Evolutionary conservation across 202 grass and related monocot species (phyloP).

Genomic region (Setaria italica): DNA sequence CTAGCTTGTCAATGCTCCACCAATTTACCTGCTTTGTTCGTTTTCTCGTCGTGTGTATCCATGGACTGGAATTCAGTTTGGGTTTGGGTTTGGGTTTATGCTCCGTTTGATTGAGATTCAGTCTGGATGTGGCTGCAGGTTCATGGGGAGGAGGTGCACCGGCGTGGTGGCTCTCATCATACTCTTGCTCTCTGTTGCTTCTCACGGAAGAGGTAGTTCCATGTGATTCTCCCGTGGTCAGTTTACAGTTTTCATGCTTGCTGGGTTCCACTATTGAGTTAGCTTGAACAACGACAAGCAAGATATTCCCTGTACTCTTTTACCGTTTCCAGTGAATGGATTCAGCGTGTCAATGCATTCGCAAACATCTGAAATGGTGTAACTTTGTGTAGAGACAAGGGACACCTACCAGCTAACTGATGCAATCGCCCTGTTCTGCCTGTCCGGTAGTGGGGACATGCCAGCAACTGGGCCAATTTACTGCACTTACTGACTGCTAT

Average conservation of each 20-base stretch:
- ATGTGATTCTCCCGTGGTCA: not conserved
- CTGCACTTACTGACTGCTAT: not conserved
- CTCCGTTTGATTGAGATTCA: constrained; percentile 5
- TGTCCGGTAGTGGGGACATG: not conserved
- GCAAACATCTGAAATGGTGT: not conserved
- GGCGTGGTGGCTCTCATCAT: constrained; percentile 28
- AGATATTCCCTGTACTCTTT: not conserved
- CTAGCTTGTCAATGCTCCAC: not conserved
- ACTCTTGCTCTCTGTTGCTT: constrained; percentile 49
- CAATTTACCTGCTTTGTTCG: constrained; percentile 1
- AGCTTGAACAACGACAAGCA: not conserved
- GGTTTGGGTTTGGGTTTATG: not conserved
- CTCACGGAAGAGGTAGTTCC: constrained; percentile 53
- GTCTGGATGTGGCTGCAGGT: constrained; percentile 33
- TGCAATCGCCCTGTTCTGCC: not conserved
- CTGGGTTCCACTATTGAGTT: not conserved
- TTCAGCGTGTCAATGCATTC: not conserved
- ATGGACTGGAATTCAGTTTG: not conserved
- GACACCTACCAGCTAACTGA: not conserved
- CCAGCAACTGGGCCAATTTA: not conserved
- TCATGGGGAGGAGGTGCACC: constrained; percentile 51
- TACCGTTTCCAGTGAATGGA: not conserved
- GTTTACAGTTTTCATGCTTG: not conserved
- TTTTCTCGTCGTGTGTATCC: not conserved
- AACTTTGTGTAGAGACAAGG: not conserved